These are phyloP conservation scores for Sordariomycetes sp. DNA, from an alignment of 2,329 filamentous ascomycete species.

Conservation along the genomic window DNA sequence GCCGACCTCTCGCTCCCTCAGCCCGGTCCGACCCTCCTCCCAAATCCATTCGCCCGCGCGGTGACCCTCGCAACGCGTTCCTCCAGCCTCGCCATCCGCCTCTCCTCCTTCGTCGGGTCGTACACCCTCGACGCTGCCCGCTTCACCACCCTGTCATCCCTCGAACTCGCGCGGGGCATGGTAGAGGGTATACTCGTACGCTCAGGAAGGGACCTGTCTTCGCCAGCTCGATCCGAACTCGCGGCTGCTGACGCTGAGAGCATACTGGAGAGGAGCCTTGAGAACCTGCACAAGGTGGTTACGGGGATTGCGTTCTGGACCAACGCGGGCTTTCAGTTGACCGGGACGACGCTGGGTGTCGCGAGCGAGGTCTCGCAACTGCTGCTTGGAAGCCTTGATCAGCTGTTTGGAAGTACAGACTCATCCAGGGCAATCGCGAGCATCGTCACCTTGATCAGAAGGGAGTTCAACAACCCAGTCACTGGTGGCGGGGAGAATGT, in stretches of 20 bases:
- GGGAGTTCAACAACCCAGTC: constrained; percentile 55
- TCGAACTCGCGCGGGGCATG: constrained; percentile 46
- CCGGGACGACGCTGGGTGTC: constrained; percentile 42
- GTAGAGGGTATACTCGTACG: constrained; percentile 44
- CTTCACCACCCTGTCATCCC: constrained; percentile 45
- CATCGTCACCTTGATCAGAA: constrained; percentile 53
- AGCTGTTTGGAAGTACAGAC: constrained; percentile 60
- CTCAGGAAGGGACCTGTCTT: constrained; percentile 35
- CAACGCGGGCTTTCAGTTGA: constrained; percentile 49
- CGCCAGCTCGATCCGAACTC: constrained; percentile 35
- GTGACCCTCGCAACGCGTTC: constrained; percentile 54
- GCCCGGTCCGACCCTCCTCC: constrained; percentile 41
- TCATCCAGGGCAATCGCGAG: constrained; percentile 58
- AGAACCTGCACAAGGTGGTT: constrained; percentile 47
- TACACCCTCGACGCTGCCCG: constrained; percentile 44
- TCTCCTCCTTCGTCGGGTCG: constrained; percentile 41
- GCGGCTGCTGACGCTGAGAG: constrained; percentile 44
- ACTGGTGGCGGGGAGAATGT: constrained; percentile 53
- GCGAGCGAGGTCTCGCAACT: constrained; percentile 49
- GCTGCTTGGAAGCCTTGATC: constrained; percentile 49
- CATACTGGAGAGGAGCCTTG: constrained; percentile 46
- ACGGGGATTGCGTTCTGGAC: constrained; percentile 52
- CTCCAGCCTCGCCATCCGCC: constrained; percentile 45
- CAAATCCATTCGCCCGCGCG: constrained; percentile 44
- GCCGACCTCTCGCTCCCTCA: no score